Percentiles rank a stretch among this genome's conserved stretches.
Conservation (phyloP, 305 asterid genomes). For the Fraxinus baroniana region DNA sequence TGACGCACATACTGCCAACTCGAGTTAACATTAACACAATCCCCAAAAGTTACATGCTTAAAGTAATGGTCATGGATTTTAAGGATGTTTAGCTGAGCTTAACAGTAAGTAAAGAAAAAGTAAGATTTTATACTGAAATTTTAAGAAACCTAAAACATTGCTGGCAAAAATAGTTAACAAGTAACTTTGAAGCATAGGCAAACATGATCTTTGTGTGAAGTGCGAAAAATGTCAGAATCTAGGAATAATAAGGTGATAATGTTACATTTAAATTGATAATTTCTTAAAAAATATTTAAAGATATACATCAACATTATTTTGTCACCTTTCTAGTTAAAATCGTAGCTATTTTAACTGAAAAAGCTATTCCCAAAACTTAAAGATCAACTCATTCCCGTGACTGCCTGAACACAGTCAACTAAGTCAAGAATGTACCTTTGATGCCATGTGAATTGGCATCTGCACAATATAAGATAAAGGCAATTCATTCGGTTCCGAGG, state of each 20-base stretch:
- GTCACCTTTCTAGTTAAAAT: neutral
- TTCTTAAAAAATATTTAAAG: neutral
- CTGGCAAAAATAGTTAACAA: neutral
- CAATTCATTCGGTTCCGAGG: neutral
- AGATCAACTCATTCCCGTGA: conserved; percentile 1
- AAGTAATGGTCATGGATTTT: neutral
- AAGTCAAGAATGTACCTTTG: neutral
- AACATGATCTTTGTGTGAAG: neutral
- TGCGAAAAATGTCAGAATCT: neutral
- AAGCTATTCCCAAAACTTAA: neutral
- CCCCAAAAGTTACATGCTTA: neutral
- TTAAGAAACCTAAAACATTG: neutral
- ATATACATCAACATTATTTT: neutral
- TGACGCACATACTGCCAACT: neutral
- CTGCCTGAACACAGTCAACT: neutral
- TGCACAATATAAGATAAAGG: neutral
- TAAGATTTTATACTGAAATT: neutral
- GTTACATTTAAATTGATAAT: neutral
- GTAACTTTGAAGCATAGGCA: neutral
- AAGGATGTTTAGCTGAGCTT: neutral
- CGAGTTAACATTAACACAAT: neutral
- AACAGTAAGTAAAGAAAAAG: neutral
- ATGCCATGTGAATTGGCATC: neutral
- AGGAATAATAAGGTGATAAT: neutral
- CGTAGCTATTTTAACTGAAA: neutral